A percentile compares a stretch with the other conserved stretches of the same genome.
Conservation (phyloP, 164 flowering plant genomes). For the Houttuynia cordata region DNA sequence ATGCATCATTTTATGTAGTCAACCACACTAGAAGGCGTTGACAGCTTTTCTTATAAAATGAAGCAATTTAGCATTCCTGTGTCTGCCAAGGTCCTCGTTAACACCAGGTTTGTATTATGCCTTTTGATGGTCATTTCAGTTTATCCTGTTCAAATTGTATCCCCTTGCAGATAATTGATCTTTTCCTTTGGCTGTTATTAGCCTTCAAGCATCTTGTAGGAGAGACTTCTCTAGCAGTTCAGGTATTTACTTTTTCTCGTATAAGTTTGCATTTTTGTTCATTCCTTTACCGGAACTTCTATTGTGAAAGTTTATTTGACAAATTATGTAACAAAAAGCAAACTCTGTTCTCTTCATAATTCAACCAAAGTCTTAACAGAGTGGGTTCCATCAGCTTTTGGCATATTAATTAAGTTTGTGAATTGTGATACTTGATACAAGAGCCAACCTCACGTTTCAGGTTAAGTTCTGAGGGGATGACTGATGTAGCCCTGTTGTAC, state of each 20-base stretch:
- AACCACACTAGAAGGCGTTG: conserved; percentile 8
- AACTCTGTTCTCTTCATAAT: not conserved
- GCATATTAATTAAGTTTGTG: too few relatives aligned
- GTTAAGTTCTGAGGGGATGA: too few relatives aligned
- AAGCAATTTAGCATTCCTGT: not conserved
- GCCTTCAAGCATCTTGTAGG: conserved; percentile 17
- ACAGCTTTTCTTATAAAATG: conserved; percentile 4
- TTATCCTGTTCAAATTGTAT: not conserved
- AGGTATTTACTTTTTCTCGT: conserved; percentile 26
- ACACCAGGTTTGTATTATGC: conserved; percentile 9
- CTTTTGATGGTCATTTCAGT: not conserved
- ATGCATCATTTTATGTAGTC: conserved; percentile 12
- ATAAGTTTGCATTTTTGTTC: not conserved
- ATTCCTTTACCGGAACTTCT: not conserved
- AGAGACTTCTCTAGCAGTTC: conserved; percentile 46
- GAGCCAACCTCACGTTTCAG: too few relatives aligned
- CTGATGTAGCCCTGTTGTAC: too few relatives aligned
- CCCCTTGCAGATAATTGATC: not conserved
- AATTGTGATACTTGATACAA: too few relatives aligned
- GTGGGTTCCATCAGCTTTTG: too few relatives aligned
- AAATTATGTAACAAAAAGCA: not conserved
- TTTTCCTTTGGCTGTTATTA: conserved; percentile 13
- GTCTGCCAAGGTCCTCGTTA: not conserved
- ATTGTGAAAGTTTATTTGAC: not conserved
- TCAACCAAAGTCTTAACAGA: too few relatives aligned